phyloP scores from a whole-genome alignment of 2,329 filamentous ascomycete genomes.

The Pseudovirgaria hyperparasitica region DNA sequence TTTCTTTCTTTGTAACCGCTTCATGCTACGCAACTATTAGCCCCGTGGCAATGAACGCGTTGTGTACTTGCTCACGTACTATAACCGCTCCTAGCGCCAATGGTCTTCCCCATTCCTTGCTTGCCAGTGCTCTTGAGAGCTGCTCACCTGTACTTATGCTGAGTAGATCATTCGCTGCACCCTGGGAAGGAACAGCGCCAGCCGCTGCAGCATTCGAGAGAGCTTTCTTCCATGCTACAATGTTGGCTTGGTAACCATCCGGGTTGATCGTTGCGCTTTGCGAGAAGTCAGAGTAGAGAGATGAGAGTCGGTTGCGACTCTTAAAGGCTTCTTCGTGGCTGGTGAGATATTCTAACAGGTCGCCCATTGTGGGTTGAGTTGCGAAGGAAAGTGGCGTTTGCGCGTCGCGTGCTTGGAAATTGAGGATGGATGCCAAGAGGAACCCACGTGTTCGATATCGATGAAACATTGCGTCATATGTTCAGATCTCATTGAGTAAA shows the following conservation, averaged over 20 bases:
- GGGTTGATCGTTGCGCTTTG: slow-evolving; percentile 64
- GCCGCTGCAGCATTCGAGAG: slow-evolving; percentile 55
- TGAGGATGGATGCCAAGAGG: no score
- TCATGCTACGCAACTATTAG: slow-evolving; percentile 42
- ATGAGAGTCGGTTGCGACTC: slow-evolving; percentile 61
- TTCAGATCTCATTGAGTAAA: no score
- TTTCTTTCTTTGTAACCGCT: slow-evolving; percentile 52
- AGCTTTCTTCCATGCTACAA: slow-evolving; percentile 64
- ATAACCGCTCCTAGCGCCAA: slow-evolving; percentile 69
- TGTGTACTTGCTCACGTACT: slow-evolving; percentile 19
- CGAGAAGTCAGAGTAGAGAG: slow-evolving; percentile 79
- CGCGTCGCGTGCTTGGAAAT: no score
- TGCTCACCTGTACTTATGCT: slow-evolving; percentile 43
- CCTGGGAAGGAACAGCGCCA: slow-evolving; percentile 41
- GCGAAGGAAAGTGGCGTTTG: no score
- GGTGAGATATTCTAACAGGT: slow-evolving; percentile 51
- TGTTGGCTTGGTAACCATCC: slow-evolving; percentile 72
- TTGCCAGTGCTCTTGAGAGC: slow-evolving; percentile 60
- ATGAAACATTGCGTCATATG: no score
- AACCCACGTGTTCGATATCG: no score
- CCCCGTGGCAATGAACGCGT: not conserved
- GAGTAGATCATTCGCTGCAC: slow-evolving; percentile 32
- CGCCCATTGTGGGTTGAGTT: slow-evolving; percentile 45
- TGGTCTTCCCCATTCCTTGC: slow-evolving; percentile 66
- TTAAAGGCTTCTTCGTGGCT: slow-evolving; percentile 36